Base-by-base conservation (phyloP, 768 basidiomycete species). In the Hypsizygus marmoreus region DNA sequence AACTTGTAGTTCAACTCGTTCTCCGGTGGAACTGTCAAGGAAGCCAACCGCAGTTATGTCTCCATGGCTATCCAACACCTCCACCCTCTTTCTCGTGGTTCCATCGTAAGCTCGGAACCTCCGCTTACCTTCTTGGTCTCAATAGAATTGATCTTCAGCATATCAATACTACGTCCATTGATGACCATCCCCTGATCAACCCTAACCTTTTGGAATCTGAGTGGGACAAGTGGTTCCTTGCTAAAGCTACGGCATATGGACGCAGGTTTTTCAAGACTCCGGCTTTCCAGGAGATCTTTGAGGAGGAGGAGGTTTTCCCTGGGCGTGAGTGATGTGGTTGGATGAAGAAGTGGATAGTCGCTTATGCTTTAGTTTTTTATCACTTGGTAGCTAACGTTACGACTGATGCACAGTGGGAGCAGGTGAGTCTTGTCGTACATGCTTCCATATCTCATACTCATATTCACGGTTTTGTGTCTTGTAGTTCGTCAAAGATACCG, bases 1-100 rank as follows among this genome's bases (percentile, higher is more conserved):
- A 9, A n/a, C 14, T 16, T 25, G 32, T 25, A 65, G 68, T 66
- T 68, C 54, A 63, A 66, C 34, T 63, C 65, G 1, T 66, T 67
- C 54, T 63, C 65, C 17, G 59, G 49, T 12, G 61, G 63, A 19
- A 32, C 41, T 1, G 41, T 49, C n/a, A 63, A 66, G 17, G 49
- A 59, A 28, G 49, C 57, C 6, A 66, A 68, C 42, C 63, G 60
- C 2, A 65, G 64, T 28, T 70, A 69, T 40, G 51, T 63, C n/a
- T 64, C 67, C n/a, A 56, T 70, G 45, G 62, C 60, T 8, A 46
- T 63, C 12, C 62, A 63, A 16, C 65, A 72, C 22, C 61, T 75
- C 28, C 75, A 74, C 51, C 75, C 74, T 2, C 55, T 74, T 36
- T 75, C 75, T 17, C 69, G 76, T 28, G 80, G 79, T 14, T 69